phyloP scores from a whole-genome alignment of 352 stramenopile genomes.

The Pythium sp. region DNA sequence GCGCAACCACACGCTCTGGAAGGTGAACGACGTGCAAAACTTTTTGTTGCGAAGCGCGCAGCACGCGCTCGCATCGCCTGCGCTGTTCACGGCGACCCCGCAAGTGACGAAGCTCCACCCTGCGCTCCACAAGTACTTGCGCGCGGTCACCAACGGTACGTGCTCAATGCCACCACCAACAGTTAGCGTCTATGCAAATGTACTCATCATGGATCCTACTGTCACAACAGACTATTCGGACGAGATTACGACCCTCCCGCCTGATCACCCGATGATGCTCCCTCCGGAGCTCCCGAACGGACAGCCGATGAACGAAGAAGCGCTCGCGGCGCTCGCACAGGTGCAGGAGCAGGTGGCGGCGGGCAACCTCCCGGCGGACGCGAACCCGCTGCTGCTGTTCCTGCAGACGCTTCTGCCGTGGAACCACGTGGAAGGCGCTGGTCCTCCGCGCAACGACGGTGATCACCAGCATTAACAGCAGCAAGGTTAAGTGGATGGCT shows the following conservation, averaged over 20 bases:
- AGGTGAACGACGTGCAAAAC: constrained; percentile 71
- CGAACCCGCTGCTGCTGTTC: constrained; percentile 83
- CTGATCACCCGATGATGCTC: constrained; percentile 84
- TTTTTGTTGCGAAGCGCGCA: constrained; percentile 70
- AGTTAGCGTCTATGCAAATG: background rate
- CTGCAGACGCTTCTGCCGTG: constrained; percentile 81
- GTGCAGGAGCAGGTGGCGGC: constrained; percentile 63
- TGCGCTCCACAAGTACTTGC: constrained; percentile 70
- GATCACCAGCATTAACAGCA: background rate
- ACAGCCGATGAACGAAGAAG: constrained; percentile 55
- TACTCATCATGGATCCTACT: background rate
- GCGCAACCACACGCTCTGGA: constrained; percentile 78
- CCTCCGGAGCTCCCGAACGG: constrained; percentile 58
- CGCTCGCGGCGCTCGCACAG: constrained; percentile 48
- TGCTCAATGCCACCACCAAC: background rate
- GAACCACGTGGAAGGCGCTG: constrained; percentile 75
- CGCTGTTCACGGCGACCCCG: constrained; percentile 42
- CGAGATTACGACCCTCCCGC: constrained; percentile 80
- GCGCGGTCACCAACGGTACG: constrained; percentile 59
- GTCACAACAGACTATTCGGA: constrained; percentile 74
- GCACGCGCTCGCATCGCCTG: constrained; percentile 52
- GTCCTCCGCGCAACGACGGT: constrained; percentile 14
- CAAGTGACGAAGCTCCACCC: constrained; percentile 60
- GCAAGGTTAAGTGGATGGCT: background rate
- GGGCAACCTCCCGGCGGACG: constrained; percentile 70